Evolutionary conservation across 139 green algal genomes (phyloP).

Genomic region (Dunaliella sp.): DNA sequence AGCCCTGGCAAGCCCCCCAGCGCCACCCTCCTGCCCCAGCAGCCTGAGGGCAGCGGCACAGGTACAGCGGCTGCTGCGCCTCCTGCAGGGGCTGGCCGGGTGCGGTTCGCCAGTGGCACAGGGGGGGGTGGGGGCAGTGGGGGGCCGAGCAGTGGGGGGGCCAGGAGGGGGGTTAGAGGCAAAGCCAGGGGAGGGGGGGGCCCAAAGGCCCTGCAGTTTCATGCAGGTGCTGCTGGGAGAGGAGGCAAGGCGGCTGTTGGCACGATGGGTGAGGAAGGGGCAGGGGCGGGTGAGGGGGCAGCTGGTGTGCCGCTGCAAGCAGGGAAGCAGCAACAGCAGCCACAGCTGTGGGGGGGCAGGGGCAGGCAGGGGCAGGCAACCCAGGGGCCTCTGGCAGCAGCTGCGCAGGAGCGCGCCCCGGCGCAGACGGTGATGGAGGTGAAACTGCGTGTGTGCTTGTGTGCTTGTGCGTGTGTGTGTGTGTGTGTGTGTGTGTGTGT

Average conservation of each 20-base stretch:
- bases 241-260: background rate
- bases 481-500: too few species aligned
- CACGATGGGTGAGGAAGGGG: background rate
- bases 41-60: too few species aligned
- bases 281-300: too few species aligned
- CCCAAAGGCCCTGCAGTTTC: too few species aligned
- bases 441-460: too few species aligned
- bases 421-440: constrained; percentile 40
- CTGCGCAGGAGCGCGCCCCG: constrained; percentile 10
- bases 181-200: background rate
- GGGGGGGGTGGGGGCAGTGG: background rate
- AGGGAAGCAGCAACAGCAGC: background rate
- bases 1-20: too few species aligned
- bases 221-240: too few species aligned
- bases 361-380: too few species aligned
- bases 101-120: background rate
- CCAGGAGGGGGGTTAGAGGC: background rate
- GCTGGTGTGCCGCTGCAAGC: too few species aligned
- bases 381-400: background rate
- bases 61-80: background rate
- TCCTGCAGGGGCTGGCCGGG: background rate
- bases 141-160: background rate
- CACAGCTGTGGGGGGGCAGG: background rate
- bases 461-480: too few species aligned
- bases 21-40: too few species aligned